Evolutionary conservation across 768 basidiomycete species (phyloP), one percentile per base, ranked within the genome.

Genomic region (Termitomyces sp.): DNA sequence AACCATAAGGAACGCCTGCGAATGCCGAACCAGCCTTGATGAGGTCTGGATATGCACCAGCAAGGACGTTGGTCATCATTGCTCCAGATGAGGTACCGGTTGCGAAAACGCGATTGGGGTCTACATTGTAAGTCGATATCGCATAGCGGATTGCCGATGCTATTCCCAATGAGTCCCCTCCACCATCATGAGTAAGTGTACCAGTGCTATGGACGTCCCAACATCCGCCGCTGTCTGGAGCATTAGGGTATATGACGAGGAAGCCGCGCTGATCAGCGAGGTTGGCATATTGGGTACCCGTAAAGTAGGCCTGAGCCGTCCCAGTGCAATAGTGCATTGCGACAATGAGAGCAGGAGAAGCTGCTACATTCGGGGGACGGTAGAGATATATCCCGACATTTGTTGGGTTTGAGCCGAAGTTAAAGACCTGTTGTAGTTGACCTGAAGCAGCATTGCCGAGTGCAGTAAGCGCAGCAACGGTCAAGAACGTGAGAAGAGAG

Each of bases 21-120:
- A 76, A 79, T 17, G 73, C 76, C 34, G 76, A 59, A 29, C 76
- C 78, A n/a, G 80, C 83, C 35, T 61, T 57, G 71, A 82, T 80
- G 42, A 85, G 64, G 53, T 84, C 78, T 10, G 82, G 82, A 69
- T 83, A 82, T 10, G 79, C 76, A 23, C 79, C 82, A 42, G 71
- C 68, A 37, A 83, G 69, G 27, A 83, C 81, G 60, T 78, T 80
- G 54, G 82, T 83, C 82, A 83, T 83, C 83, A 84, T 85, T 0
- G 75, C 77, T 35, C 82, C 83, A 5, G 80, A 82, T 2, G 77
- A 78, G 1, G 76, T 75, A 12, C 82, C 82, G 23, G 79, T 79
- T 27, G 75, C 76, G 66, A 77, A 83, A 53, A 83, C 81, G 37
- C 73, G 73, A 14, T 54, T 62, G 4, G 78, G 27, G 57, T 82